A percentile compares a stretch with the other conserved stretches of the same genome.
phyloP scores from a whole-genome alignment of 208 protist genomes.

The Acanthamoeba royreba region DNA sequence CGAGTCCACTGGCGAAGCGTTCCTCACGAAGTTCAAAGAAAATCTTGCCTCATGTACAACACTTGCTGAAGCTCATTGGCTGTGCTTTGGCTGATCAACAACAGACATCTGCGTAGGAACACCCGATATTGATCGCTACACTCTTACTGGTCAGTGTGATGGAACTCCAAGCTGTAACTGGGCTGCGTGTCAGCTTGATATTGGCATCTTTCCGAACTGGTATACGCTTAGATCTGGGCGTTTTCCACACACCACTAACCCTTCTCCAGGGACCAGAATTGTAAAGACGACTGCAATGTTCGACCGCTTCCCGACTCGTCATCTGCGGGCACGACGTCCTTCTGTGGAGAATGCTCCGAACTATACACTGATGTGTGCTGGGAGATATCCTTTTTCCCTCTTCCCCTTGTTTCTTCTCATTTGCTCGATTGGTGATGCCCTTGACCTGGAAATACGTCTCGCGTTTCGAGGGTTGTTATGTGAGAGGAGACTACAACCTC shows the following conservation, averaged over 20 bases:
- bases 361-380: background rate
- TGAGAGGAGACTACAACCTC: background rate
- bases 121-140: background rate
- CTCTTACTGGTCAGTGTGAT: background rate
- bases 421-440: background rate
- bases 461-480: background rate
- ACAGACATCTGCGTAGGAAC: background rate
- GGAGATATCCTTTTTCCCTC: background rate
- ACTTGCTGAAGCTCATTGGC: background rate
- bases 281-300: background rate
- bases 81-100: background rate
- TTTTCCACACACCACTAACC: background rate
- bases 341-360: background rate
- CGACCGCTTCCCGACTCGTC: background rate
- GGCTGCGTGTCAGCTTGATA: background rate
- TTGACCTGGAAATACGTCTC: background rate
- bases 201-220: background rate
- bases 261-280: background rate
- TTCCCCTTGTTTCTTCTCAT: background rate
- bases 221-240: background rate
- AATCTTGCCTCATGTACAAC: background rate
- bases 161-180: background rate
- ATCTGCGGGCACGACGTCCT: background rate
- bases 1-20: background rate
- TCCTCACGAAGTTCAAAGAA: background rate